Conservation (phyloP, 1,284 basidiomycete genomes). For the Sporisorium reilianum region DNA sequence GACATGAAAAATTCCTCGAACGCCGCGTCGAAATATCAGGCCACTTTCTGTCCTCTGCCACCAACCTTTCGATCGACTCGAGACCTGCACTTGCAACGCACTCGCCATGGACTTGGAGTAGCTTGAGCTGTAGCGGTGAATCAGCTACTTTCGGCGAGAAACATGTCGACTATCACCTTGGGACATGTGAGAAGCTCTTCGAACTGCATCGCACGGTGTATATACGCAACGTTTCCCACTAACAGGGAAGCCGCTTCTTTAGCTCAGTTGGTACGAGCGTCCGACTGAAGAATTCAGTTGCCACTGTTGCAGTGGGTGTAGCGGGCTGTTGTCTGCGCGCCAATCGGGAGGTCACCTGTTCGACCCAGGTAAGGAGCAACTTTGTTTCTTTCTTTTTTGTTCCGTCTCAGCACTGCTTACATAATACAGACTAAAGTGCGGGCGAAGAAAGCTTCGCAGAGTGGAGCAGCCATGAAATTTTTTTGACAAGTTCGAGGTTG, state of each 20-base stretch:
- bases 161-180: too few species aligned
- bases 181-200: too few species aligned
- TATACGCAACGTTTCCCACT: background rate
- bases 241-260: constrained; percentile 25
- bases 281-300: constrained; percentile 55
- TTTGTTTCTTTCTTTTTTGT: constrained; percentile 8
- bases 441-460: background rate
- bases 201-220: too few species aligned
- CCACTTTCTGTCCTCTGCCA: constrained; percentile 11
- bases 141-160: too few species aligned
- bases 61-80: background rate
- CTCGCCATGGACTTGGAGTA: background rate
- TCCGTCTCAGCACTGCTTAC: background rate
- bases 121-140: too few species aligned
- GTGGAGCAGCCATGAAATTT: constrained; percentile 34
- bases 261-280: constrained; percentile 60
- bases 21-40: constrained; percentile 6
- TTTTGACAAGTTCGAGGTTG: constrained; percentile 28
- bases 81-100: background rate
- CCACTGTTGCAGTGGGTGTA: constrained; percentile 14
- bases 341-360: constrained; percentile 50
- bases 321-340: background rate
- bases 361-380: constrained; percentile 53
- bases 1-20: too few species aligned
- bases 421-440: constrained; percentile 2